These are phyloP conservation scores for Vachellia collinsii DNA, from an alignment of 306 rosid genomes.

Conservation along the genomic window DNA sequence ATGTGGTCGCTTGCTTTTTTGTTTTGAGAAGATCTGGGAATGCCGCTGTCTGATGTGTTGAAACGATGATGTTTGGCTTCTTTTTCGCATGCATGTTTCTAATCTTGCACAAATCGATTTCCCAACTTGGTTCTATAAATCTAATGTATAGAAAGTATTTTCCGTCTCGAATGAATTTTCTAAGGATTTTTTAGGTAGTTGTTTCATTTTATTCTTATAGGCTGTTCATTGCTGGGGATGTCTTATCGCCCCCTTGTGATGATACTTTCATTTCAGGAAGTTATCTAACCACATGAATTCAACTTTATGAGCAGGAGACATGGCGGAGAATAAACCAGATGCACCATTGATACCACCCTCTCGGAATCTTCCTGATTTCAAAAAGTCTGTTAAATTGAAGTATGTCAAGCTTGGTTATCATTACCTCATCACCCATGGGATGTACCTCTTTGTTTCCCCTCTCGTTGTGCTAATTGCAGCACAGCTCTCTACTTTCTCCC, in stretches of 20 bases:
- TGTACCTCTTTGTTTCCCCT: constrained; percentile 81
- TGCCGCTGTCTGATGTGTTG: not conserved
- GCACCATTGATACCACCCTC: constrained; percentile 59
- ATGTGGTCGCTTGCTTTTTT: not conserved
- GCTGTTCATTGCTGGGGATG: not conserved
- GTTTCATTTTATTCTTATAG: not conserved
- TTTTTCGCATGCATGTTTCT: not conserved
- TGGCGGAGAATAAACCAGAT: constrained; percentile 59
- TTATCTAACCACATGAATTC: constrained; percentile 8
- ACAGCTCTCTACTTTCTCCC: constrained; percentile 70
- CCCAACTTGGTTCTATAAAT: not conserved
- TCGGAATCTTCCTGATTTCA: constrained; percentile 75
- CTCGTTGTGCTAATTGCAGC: constrained; percentile 67
- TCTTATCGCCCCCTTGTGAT: not conserved
- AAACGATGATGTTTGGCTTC: constrained; percentile 4
- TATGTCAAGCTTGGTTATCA: constrained; percentile 92
- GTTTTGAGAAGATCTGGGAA: constrained; percentile 29
- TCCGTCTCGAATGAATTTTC: not conserved
- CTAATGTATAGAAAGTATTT: not conserved
- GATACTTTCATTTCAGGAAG: not conserved
- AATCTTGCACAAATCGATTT: not conserved
- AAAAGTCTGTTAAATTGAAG: constrained; percentile 73
- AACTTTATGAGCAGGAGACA: constrained; percentile 47
- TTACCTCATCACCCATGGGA: constrained; percentile 79
- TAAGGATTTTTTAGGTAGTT: not conserved